Base-by-base conservation (phyloP, 257 asterid species). In the Solanum habrochaites region DNA sequence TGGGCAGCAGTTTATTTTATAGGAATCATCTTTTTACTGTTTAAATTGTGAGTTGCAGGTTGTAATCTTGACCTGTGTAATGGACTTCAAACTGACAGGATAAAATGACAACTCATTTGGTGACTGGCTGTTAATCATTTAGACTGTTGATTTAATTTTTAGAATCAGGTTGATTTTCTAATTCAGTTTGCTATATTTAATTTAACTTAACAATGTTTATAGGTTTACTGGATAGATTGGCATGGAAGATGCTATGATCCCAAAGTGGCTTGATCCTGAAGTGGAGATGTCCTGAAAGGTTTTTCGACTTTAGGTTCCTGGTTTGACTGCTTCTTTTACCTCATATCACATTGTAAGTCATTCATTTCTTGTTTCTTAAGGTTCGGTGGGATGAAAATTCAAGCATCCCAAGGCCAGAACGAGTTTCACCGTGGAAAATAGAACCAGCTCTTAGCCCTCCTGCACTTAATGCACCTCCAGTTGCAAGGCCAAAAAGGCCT, bases 251-350 rank as follows among this genome's bases (percentile, higher is more conserved):
- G 89, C 94, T 42, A n/a, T n/a, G 98, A 97, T 90, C 88, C 93
- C 8, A 52, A 91, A 92, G 89, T 97, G 99, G 98, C 93, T 92
- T 10, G 96, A 94, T 18, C 95, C 99, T 8, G n/a, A 97, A 94
- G 90, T 97, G 99, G 99, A 95, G 99, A 90, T 93, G 96, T 88
- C 95, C 95, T 97, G 40, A 97, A 97, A 96, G 98, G 99, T 96
- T 85, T 77, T 64, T 49, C 29, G 16, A 85, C 32, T 83, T 52
- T 71, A 25, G 52, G 40, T 83, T 13, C 42, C 45, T 47, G 84
- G 43, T 81, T 23, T 85, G 29, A 13, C 86, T 88, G 75, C 35
- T 64, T 25, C 13, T 70, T 78, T 16, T 39, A 69, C 21, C 37
- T 62, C 40, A 75, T 70, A 4, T 29, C 31, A 42, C 56, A 73